Evolutionary conservation across 164 flowering plant species (phyloP), one percentile per base, ranked within the genome.

Genomic region (Vitis cinerea): DNA sequence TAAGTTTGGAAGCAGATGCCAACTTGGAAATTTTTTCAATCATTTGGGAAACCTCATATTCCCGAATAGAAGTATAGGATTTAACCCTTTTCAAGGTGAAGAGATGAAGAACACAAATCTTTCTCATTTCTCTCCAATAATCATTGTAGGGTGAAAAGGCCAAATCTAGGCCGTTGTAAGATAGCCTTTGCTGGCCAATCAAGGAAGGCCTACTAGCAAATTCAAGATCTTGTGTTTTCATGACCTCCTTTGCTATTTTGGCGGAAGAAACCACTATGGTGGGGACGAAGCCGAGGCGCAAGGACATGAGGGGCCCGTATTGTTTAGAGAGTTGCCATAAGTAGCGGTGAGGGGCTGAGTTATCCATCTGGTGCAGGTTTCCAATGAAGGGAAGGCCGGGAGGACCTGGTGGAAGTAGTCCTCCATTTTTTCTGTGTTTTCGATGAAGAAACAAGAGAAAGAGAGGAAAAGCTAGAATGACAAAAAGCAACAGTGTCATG

Each of bases 261-360:
- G 79, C 76, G 0, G 79, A 76, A 17, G 79, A 72, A 14, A 76
- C 68, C 13, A 77, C 67, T 1, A 77, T 59, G 10, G 70, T 65
- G 3, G 72, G 79, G 3, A 59, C 68, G 9, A 16, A 44, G 53
- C 79, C 79, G 10, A 77, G 73, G 58, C 59, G 50, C 37, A 77
- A 19, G 10, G 63, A 61, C 63, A 77, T 59, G 52, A 77, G 47
- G 3, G 77, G 80, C 2, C 80, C 77, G 63, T 70, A 66, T 9
- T 19, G 66, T 5, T 59, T 23, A 0, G 72, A 64, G 47, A 77
- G 74, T 2, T 59, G 11, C 61, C 50, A 60, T 10, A 77, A 64
- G 19, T 37, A 52, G 51, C 9, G 63, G 27, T 72, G 73, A 15
- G 71, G 66, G 44, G 23, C 15, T 2, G 12, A 10, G 9, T 5